Conservation (phyloP, 169 alveolate genomes). For the Amoebophrya sp. region DNA sequence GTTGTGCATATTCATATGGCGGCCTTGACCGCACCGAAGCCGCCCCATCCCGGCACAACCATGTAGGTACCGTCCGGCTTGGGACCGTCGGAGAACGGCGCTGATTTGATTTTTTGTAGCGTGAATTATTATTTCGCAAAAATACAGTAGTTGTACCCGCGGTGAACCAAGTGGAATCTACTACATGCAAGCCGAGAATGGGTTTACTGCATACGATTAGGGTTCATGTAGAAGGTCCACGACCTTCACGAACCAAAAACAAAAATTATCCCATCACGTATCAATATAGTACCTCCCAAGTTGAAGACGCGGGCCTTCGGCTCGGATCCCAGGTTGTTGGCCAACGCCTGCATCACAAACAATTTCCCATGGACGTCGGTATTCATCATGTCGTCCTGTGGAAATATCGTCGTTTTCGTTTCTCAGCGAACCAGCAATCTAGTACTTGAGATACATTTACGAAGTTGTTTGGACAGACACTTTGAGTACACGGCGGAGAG, state of each 20-base stretch:
- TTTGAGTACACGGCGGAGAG: too few relatives aligned
- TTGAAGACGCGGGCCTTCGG: slow-evolving; percentile 18
- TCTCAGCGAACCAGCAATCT: too few relatives aligned
- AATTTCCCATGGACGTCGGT: background rate
- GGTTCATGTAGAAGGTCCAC: background rate
- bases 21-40: background rate
- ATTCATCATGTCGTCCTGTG: slow-evolving; percentile 4
- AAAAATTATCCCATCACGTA: too few relatives aligned
- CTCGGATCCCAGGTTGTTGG: background rate
- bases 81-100: slow-evolving; percentile 5
- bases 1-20: too few relatives aligned
- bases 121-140: too few relatives aligned
- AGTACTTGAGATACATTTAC: too few relatives aligned
- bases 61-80: slow-evolving; percentile 8
- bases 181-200: too few relatives aligned
- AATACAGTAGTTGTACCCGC: too few relatives aligned
- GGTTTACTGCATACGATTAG: too few relatives aligned
- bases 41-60: slow-evolving; percentile 19
- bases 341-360: background rate
- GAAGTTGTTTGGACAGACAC: too few relatives aligned
- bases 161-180: too few relatives aligned
- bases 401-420: too few relatives aligned
- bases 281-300: background rate
- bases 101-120: background rate
- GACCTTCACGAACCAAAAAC: background rate